Conservation (phyloP, 352 stramenopile species). For the Phytopythium aichiense region DNA sequence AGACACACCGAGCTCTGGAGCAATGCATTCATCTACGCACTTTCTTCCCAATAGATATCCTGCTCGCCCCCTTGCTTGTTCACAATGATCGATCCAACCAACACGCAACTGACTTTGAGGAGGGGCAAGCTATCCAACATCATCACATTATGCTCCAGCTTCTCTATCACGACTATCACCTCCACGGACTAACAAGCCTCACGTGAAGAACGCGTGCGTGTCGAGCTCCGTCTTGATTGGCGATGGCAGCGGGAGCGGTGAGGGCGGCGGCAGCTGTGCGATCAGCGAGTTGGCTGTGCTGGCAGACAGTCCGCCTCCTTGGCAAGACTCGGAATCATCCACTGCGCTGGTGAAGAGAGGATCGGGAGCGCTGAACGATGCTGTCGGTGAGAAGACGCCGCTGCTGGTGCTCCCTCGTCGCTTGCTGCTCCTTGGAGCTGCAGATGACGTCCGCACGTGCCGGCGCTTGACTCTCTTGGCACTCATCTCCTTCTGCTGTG, state of each 20-base stretch:
- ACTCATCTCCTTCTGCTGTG: conserved; percentile 69
- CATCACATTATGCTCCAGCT: background rate
- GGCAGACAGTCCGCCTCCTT: background rate
- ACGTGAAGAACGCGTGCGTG: conserved; percentile 85
- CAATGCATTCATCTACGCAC: background rate
- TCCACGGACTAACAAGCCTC: conserved; percentile 8
- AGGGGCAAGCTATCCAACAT: too few species aligned
- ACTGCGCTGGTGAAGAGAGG: conserved; percentile 7
- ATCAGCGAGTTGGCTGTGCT: conserved; percentile 11
- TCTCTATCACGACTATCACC: background rate
- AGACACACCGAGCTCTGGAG: background rate
- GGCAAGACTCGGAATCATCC: background rate
- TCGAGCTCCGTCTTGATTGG: conserved; percentile 85
- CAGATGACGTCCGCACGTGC: background rate
- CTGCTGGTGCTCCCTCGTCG: conserved; percentile 1
- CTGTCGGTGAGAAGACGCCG: conserved; percentile 14
- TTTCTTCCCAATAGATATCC: too few species aligned
- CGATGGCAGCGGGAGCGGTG: conserved; percentile 60
- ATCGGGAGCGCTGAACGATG: conserved; percentile 14
- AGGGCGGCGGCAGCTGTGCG: conserved; percentile 24
- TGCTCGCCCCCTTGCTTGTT: too few species aligned
- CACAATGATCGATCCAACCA: too few species aligned
- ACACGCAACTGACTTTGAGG: too few species aligned
- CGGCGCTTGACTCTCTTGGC: conserved; percentile 37
- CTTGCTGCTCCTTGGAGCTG: background rate